Evolutionary conservation across 2,329 filamentous ascomycete genomes (phyloP).

Genomic region (Chrysosphaeria jannelii): DNA sequence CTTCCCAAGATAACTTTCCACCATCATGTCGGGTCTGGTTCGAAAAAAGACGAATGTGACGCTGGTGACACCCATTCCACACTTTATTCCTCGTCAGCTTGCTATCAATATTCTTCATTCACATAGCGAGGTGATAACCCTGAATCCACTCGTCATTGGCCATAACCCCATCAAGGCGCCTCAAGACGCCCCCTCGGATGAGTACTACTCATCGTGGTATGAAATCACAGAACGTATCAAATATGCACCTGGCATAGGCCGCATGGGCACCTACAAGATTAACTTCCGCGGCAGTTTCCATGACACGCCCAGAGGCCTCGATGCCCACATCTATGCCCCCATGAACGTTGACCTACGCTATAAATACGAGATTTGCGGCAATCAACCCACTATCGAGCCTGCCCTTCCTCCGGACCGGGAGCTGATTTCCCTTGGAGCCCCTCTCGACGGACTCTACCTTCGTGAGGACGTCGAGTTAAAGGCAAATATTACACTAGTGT

Average conservation of each 20-base stretch:
- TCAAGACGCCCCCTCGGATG: conserved; percentile 34
- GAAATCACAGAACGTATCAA: conserved; percentile 41
- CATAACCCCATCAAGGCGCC: conserved; percentile 34
- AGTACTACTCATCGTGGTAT: conserved; percentile 47
- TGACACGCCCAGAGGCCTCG: conserved; percentile 39
- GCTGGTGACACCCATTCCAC: conserved; percentile 37
- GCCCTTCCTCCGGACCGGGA: conserved; percentile 31
- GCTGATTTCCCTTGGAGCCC: conserved; percentile 23
- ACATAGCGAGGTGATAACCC: conserved; percentile 37
- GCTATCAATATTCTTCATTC: conserved; percentile 43
- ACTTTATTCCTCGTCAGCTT: conserved; percentile 38
- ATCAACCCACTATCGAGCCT: conserved; percentile 33
- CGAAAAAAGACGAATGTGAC: conserved; percentile 35
- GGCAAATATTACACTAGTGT: conserved; percentile 32
- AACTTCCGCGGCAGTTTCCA: conserved; percentile 43
- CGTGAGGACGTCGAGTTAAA: conserved; percentile 41
- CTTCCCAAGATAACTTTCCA: no score
- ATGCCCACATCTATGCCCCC: conserved; percentile 41
- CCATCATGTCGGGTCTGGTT: conserved; percentile 9
- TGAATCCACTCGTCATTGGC: conserved; percentile 36
- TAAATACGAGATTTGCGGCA: conserved; percentile 36
- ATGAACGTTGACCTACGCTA: conserved; percentile 35
- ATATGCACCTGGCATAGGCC: conserved; percentile 33
- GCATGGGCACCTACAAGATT: conserved; percentile 32
- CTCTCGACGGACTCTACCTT: conserved; percentile 33